Base-by-base conservation (phyloP, 805 yeast species). In the Naumovozyma baii region DNA sequence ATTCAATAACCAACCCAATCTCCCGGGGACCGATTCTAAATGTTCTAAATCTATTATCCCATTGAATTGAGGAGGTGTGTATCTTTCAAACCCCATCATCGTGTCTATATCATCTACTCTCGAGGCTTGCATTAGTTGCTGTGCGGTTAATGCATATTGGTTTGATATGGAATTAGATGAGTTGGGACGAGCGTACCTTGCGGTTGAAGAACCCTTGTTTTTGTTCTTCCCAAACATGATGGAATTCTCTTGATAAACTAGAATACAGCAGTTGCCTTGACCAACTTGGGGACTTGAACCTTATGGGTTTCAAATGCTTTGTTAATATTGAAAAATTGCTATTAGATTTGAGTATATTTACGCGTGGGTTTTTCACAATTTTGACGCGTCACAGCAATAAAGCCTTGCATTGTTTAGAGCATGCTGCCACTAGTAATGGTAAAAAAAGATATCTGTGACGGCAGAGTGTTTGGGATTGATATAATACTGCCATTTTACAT, bases 21-120 rank as follows among this genome's bases (percentile, higher is more conserved):
- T 51, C 1, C 62, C 63, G 3, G 59, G 57, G 9, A 51, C 34
- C 16, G 38, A 36, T 17, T 44, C 45, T 14, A 51, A 15, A 17
- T 49, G 46, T 2, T 34, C 31, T 8, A 36, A 22, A 15, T 49
- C 50, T 9, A 44, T 37, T 14, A 38, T 44, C 1, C 54, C 60
- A 33, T 46, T 50, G 31, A 43, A 70, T 59, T 28, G 94, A 75
- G 22, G 95, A 85, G 45, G 78, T 63, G 37, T 80, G 84, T 70
- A 78, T 37, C 92, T 68, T 33, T 80, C 84, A 57, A 92, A 92
- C 10, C 97, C 98, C 92, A 94, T 86, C 41, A 74, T 61, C 1
- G 78, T 58, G 54, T 90, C 98, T 8, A 88, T 66, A 20, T 70
- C 68, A 52, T 87, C 94, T 7, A 76, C 67, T 44, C 74, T 69